A percentile compares a stretch with the other conserved stretches of the same genome.
Evolutionary conservation across 495 filamentous ascomycete genomes (phyloP).

Genomic region (Lentithecium fluviatile): DNA sequence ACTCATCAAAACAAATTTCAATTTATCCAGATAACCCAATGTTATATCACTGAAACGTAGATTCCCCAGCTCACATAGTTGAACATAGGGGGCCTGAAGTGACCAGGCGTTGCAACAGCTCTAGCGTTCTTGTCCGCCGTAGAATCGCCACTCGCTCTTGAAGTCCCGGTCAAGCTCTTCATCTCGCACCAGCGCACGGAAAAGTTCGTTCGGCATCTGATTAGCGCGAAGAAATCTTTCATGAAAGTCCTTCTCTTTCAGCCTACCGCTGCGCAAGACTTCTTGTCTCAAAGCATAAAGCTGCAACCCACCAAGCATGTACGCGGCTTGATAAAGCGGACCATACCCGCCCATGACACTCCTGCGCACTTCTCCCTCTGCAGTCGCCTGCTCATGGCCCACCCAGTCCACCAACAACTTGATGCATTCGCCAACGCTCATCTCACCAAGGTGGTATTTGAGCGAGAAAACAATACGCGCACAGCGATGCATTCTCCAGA

Average conservation of each 20-base stretch:
- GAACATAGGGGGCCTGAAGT: too few relatives aligned
- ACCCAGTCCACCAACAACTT: conserved; percentile 45
- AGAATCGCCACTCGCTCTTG: conserved; percentile 23
- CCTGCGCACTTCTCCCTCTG: conserved; percentile 55
- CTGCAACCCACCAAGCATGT: conserved; percentile 55
- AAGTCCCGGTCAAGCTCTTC: conserved; percentile 27
- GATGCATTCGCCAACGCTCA: conserved; percentile 51
- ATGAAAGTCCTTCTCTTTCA: conserved; percentile 52
- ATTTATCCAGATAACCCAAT: too few relatives aligned
- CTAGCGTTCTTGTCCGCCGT: too few relatives aligned
- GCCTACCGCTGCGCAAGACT: conserved; percentile 27
- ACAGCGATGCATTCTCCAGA: conserved; percentile 55
- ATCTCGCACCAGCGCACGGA: conserved; percentile 47
- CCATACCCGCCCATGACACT: conserved; percentile 40
- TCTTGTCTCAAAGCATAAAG: conserved; percentile 48
- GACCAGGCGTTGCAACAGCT: too few relatives aligned
- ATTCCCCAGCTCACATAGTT: too few relatives aligned
- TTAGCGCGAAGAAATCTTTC: conserved; percentile 48
- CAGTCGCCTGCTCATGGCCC: conserved; percentile 56
- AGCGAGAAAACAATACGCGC: conserved; percentile 54
- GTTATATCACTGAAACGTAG: too few relatives aligned
- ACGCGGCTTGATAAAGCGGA: conserved; percentile 54
- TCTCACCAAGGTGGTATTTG: conserved; percentile 51
- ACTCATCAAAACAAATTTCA: too few relatives aligned
- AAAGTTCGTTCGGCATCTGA: conserved; percentile 54